These are phyloP conservation scores for Myriosclerotinia curreyana DNA, from an alignment of 2,329 filamentous ascomycete species.

Conservation along the genomic window DNA sequence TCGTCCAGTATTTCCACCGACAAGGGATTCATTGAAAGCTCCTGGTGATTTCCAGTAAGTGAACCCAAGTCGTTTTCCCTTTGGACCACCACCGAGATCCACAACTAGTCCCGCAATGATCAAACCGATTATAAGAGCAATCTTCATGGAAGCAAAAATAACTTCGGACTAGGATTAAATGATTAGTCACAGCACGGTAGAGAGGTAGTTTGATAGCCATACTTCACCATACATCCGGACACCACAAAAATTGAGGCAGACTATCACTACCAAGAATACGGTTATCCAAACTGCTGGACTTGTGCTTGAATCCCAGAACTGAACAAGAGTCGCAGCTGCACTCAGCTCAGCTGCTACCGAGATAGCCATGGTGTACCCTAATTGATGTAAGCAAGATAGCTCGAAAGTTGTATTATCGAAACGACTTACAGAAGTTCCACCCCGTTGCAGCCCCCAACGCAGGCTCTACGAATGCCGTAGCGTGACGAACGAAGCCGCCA, in stretches of 20 bases:
- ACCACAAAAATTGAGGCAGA: conserved; percentile 64
- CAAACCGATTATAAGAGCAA: conserved; percentile 60
- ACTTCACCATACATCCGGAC: conserved; percentile 51
- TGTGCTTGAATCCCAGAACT: conserved; percentile 61
- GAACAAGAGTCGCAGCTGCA: conserved; percentile 60
- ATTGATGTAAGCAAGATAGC: neutral
- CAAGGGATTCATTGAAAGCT: conserved; percentile 67
- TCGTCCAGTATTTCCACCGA: conserved; percentile 52
- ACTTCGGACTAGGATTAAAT: conserved; percentile 42
- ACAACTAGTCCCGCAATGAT: conserved; percentile 61
- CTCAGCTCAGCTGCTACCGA: conserved; percentile 52
- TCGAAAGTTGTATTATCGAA: conserved; percentile 27
- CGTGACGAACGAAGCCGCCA: conserved; percentile 41
- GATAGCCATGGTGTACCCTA: conserved; percentile 56
- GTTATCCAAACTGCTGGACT: conserved; percentile 46
- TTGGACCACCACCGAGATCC: conserved; percentile 60
- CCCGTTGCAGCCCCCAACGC: conserved; percentile 40
- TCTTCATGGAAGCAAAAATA: conserved; percentile 53
- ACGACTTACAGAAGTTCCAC: conserved; percentile 33
- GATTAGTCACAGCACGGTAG: conserved; percentile 52
- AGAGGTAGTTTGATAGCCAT: conserved; percentile 61
- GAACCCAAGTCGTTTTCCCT: conserved; percentile 60
- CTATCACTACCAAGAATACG: conserved; percentile 41
- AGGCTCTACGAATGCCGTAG: conserved; percentile 42
- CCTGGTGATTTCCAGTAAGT: conserved; percentile 67